Evolutionary conservation across 352 stramenopile species (phyloP).

Genomic region (Globisporangium nagaii): DNA sequence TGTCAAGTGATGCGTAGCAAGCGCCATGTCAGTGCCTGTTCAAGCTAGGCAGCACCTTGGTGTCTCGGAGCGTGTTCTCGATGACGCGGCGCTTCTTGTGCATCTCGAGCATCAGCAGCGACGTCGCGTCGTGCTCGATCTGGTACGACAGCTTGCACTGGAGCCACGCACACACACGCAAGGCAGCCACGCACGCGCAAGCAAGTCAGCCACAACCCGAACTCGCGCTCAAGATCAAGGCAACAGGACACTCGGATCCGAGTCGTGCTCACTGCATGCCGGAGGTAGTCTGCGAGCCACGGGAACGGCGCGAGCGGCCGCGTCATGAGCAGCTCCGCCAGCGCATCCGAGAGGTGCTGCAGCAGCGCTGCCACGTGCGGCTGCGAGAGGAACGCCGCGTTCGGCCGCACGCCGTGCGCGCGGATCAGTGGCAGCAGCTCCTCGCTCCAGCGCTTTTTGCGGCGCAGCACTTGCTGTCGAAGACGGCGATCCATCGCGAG

Average conservation of each 20-base stretch:
- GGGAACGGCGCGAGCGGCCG: slow-evolving; percentile 36
- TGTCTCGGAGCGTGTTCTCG: slow-evolving; percentile 43
- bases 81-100: slow-evolving; percentile 68
- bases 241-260: not conserved
- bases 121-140: slow-evolving; percentile 30
- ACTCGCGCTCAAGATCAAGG: not conserved
- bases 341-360: slow-evolving; percentile 44
- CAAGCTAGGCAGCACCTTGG: slow-evolving; percentile 29
- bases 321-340: slow-evolving; percentile 42
- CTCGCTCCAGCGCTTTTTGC: slow-evolving; percentile 22
- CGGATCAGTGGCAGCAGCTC: slow-evolving; percentile 21
- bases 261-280: slow-evolving; percentile 22
- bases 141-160: slow-evolving; percentile 61
- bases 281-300: slow-evolving; percentile 60
- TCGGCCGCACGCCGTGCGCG: slow-evolving; percentile 28
- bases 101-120: slow-evolving; percentile 53
- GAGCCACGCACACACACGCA: not conserved
- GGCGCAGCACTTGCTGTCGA: slow-evolving; percentile 3
- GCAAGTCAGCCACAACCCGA: too few species aligned
- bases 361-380: slow-evolving; percentile 27
- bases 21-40: not conserved
- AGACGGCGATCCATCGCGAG: slow-evolving; percentile 3
- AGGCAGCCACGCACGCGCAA: not conserved
- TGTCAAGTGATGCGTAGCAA: too few species aligned
- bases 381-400: slow-evolving; percentile 28